Evolutionary conservation across 78 protist species (phyloP), one percentile per base, ranked within the genome.

Genomic region (Dictyostelium firmibasis): DNA sequence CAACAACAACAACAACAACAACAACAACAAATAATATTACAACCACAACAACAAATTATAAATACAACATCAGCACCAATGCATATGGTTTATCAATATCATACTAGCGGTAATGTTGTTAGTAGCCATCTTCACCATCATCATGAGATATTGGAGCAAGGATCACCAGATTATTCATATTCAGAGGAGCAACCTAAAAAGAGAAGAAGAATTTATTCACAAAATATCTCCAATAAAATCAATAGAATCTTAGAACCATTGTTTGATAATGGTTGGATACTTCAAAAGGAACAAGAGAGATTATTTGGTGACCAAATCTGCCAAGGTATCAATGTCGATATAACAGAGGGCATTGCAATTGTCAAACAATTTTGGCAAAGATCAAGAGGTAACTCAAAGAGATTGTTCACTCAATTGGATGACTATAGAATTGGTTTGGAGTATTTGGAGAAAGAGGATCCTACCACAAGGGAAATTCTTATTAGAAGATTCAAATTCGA

Each of bases 401-500:
- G 94, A 70, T 81, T 89, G 57, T 57, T 78, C 36, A 76, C 86
- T 14, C 94, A 89, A 70, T 69, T 89, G 81, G 94, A 89, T 89
- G 94, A 89, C 33, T 89, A 89, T 89, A 89, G 87, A 81, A 60
- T 89, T 41, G 94, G 94, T 10, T 69, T 89, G 36, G 94, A 89
- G 33, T 41, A n/a, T 4, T 31, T 89, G 0, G 84, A 79, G 25
- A 69, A 64, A 50, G 94, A 89, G 27, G 94, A 89, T 0, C 29
- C n/a, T 43, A 29, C 74, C 13, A 3, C 18, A 2, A 79, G n/a
- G 29, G 60, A 64, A 8, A 8, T 11, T 7, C 31, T 89, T 1
- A 79, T 83, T 27, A 47, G 20, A 29, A 78, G 20, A 14, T 89
- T 89, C 29, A 25, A 29, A 20, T 89, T 89, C 44, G 94, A 89